A percentile compares a stretch with the other conserved stretches of the same genome.
Evolutionary conservation across 2,329 filamentous ascomycete genomes (phyloP).

Genomic region (Arthrobotrys pseudoclavata): DNA sequence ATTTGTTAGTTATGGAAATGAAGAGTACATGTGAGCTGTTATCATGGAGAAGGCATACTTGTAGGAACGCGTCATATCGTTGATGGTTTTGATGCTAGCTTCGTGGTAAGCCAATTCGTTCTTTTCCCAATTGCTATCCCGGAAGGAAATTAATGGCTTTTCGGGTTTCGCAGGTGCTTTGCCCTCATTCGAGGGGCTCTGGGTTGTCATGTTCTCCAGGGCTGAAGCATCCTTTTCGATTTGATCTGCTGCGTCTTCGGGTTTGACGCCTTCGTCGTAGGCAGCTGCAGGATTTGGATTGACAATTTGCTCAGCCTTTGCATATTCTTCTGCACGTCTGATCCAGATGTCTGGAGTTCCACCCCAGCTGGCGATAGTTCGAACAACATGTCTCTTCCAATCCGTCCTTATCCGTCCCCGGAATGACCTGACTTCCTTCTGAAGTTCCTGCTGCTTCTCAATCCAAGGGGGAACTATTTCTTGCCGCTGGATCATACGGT

Average conservation of each 20-base stretch:
- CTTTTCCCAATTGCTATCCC: conserved; percentile 81
- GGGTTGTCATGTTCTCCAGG: conserved; percentile 29
- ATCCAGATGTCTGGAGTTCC: conserved; percentile 82
- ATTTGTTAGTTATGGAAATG: background rate
- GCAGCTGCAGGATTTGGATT: conserved; percentile 74
- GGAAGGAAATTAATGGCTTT: conserved; percentile 73
- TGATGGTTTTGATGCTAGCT: conserved; percentile 82
- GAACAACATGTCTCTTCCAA: conserved; percentile 85
- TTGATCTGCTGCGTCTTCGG: conserved; percentile 15
- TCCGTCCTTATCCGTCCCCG: conserved; percentile 80
- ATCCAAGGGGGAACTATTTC: conserved; percentile 98
- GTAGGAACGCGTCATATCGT: conserved; percentile 84
- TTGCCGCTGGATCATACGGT: conserved; percentile 97
- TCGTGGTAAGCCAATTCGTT: conserved; percentile 81
- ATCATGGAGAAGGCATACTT: conserved; percentile 69
- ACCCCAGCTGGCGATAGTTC: conserved; percentile 81
- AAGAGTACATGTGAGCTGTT: background rate
- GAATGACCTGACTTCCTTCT: conserved; percentile 78
- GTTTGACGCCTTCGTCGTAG: conserved; percentile 62
- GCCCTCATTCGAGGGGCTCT: background rate
- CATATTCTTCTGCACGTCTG: conserved; percentile 78
- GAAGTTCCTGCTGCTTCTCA: conserved; percentile 94
- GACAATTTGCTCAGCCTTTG: conserved; percentile 77
- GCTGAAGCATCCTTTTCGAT: conserved; percentile 7
- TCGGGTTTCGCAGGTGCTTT: conserved; percentile 10